Base-by-base conservation (phyloP, 2,329 filamentous ascomycete species). In the Penicillium sp. region DNA sequence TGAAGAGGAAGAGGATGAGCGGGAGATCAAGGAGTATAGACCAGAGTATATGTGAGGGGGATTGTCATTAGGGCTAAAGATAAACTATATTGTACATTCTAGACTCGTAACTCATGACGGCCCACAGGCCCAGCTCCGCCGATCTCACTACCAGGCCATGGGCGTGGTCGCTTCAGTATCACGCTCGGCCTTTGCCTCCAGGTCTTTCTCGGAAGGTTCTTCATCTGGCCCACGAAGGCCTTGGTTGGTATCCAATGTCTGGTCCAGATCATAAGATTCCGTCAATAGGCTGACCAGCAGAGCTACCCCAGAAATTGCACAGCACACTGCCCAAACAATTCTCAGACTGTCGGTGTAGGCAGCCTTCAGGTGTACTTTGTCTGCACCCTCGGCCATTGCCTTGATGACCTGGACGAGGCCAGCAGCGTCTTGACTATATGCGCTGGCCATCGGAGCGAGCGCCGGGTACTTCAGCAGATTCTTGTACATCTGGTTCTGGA, bases 401-500 rank as follows among this genome's bases (percentile, higher is more conserved):
- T 80, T 81, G 66, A 86, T 84, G 49, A 85, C 71, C 53, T 80
- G 74, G 0, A 86, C 81, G 12, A 87, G 72, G 0, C 78, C 79
- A 0, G 83, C 81, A 0, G 84, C 81, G 64, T 87, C 82, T 48
- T 76, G 75, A 10, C 80, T 80, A 63, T 82, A 82, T 44, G 75
- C 72, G 2, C 58, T 65, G 0, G 81, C 81, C 51, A 75, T 68
- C 6, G 69, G 67, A 0, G 78, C 79, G 46, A 84, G 76, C 21
- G 71, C 68, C 0, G 80, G 73, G 42, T 78, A 78, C 2, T 67
- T 73, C 13, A 74, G 58, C 42, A 87, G 68, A 54, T 81, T 79
- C 42, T 69, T 70, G 49, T 72, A 74, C 70, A 86, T 81, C 51
- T 78, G 76, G 58, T 88, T 89, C 68, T 89, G 85, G 71, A 89